A percentile compares a stretch with the other conserved stretches of the same genome.
These are phyloP conservation scores for Brassica balearica DNA, from an alignment of 441 rosid species.

Conservation along the genomic window DNA sequence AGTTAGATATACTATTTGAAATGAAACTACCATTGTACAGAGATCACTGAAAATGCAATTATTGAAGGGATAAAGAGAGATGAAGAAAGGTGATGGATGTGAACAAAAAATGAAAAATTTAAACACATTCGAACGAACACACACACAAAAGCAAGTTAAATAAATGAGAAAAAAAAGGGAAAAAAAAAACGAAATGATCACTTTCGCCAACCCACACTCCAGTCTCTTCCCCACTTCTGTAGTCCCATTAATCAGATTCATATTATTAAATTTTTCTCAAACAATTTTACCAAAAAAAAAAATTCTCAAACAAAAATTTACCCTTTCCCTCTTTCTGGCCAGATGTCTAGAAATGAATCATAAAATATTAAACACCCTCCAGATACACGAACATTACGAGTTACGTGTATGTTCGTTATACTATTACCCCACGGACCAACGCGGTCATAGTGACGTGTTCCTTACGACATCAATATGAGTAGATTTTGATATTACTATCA, in stretches of 20 bases:
- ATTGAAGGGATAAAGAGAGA: conserved; percentile 28
- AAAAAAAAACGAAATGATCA: conserved; percentile 61
- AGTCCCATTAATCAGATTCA: conserved; percentile 53
- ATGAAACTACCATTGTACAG: conserved; percentile 17
- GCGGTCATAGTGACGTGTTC: conserved; percentile 41
- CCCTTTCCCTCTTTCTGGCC: conserved; percentile 21
- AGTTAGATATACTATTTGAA: conserved; percentile 17
- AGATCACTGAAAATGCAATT: conserved; percentile 37
- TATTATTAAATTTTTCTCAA: conserved; percentile 29
- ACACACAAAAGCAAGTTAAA: conserved; percentile 27
- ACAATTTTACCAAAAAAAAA: too few relatives aligned
- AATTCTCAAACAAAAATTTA: not conserved
- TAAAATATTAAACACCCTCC: not conserved
- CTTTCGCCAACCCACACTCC: conserved; percentile 54
- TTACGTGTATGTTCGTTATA: conserved; percentile 33
- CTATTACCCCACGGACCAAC: conserved; percentile 20
- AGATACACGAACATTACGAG: conserved; percentile 36
- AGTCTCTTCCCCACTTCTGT: conserved; percentile 46
- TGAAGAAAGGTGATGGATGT: conserved; percentile 29
- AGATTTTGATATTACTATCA: too few relatives aligned
- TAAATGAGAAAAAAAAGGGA: conserved; percentile 21
- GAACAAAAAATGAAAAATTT: conserved; percentile 2
- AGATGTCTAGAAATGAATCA: conserved; percentile 26
- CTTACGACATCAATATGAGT: conserved; percentile 20
- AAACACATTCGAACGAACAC: conserved; percentile 8